phyloP scores from a whole-genome alignment of 768 basidiomycete species.

The Lactarius sanguifluus region DNA sequence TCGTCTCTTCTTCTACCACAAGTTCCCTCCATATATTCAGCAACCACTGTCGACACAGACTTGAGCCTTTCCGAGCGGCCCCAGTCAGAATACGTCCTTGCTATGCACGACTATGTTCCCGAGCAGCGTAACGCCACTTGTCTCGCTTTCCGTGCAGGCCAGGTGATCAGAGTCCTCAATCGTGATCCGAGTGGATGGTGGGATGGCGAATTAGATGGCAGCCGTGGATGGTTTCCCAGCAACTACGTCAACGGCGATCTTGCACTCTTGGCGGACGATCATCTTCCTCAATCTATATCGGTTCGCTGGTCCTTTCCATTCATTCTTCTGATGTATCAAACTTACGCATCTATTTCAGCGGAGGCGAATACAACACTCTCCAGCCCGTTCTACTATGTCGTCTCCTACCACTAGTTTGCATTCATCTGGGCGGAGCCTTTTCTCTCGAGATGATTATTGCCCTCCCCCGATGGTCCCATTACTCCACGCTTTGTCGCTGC shows the following conservation, averaged over 20 bases:
- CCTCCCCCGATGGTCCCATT: conserved; percentile 82
- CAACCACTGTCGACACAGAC: conserved; percentile 31
- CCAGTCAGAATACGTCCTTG: conserved; percentile 72
- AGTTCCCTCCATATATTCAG: conserved; percentile 32
- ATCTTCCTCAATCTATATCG: conserved; percentile 44
- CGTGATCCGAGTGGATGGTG: conserved; percentile 93
- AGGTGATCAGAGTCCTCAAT: conserved; percentile 89
- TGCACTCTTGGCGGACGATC: conserved; percentile 57
- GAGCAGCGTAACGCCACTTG: conserved; percentile 73
- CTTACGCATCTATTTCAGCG: conserved; percentile 17
- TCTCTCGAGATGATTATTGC: conserved; percentile 45
- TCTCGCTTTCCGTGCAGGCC: conserved; percentile 85
- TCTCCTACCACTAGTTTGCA: conserved; percentile 16
- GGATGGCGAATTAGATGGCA: conserved; percentile 91
- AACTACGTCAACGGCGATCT: conserved; percentile 84
- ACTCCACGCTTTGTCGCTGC: conserved; percentile 78
- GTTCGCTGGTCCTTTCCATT: conserved; percentile 37
- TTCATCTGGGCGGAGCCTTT: conserved; percentile 22
- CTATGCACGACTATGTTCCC: conserved; percentile 88
- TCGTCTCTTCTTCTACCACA: conserved; percentile 33
- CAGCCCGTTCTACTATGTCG: conserved; percentile 17
- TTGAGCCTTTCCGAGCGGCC: conserved; percentile 14
- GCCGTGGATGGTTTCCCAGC: conserved; percentile 97
- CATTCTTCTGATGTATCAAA: neutral
- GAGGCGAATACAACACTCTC: conserved; percentile 34